These are phyloP conservation scores for Nannizziopsis arthrosporioides DNA, from an alignment of 2,329 filamentous ascomycete genomes.

Conservation along the genomic window DNA sequence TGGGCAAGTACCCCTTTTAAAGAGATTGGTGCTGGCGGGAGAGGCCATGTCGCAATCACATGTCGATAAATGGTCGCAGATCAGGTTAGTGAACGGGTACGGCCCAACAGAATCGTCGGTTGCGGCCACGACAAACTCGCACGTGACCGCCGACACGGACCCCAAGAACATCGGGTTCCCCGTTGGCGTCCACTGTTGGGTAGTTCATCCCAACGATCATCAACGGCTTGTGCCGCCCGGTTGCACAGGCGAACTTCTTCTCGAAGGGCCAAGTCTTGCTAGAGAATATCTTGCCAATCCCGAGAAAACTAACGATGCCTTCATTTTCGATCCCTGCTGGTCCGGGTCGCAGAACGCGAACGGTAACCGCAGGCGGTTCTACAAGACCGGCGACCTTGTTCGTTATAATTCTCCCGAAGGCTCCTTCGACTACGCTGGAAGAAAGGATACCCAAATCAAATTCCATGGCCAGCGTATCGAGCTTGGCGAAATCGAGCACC, in stretches of 20 bases:
- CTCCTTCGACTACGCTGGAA: constrained; percentile 39
- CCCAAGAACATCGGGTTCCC: constrained; percentile 28
- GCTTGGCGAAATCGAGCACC: constrained; percentile 42
- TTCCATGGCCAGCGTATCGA: constrained; percentile 55
- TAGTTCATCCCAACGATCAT: constrained; percentile 32
- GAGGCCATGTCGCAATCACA: constrained; percentile 40
- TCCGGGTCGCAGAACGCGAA: constrained; percentile 27
- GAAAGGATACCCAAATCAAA: constrained; percentile 59
- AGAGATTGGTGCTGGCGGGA: constrained; percentile 34
- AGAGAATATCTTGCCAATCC: constrained; percentile 50
- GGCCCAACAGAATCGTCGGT: constrained; percentile 36
- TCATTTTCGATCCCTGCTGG: constrained; percentile 47
- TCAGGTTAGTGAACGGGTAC: constrained; percentile 34
- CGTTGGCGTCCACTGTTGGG: constrained; percentile 28
- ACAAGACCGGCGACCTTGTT: constrained; percentile 33
- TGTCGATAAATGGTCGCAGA: constrained; percentile 27
- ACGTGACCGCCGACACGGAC: constrained; percentile 23
- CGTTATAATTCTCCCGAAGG: constrained; percentile 29
- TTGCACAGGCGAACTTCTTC: constrained; percentile 28
- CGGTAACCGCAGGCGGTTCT: constrained; percentile 23
- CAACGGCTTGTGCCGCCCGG: constrained; percentile 33
- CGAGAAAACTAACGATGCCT: constrained; percentile 46
- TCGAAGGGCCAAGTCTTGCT: constrained; percentile 46
- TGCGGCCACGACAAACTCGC: constrained; percentile 25
- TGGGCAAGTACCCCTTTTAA: constrained; percentile 33